phyloP scores from a whole-genome alignment of 2,329 filamentous ascomycete genomes.

The Emericellopsis cladophorae region DNA sequence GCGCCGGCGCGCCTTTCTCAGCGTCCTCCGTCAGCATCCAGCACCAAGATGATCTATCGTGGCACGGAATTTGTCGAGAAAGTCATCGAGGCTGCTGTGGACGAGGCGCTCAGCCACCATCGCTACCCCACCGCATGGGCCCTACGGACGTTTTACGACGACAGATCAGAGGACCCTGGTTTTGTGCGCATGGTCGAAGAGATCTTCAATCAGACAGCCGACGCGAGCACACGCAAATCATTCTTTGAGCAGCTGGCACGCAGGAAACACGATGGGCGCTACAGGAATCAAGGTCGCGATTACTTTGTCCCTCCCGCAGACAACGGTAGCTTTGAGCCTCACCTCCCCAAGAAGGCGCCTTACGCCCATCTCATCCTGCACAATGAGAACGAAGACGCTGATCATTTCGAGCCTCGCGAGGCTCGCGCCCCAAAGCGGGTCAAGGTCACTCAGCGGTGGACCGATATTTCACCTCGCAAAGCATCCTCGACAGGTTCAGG shows the following conservation, averaged over 20 bases:
- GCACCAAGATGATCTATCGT: conserved; percentile 15
- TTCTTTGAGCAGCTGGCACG: conserved; percentile 37
- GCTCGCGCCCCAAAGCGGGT: conserved; percentile 21
- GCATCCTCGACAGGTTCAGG: not conserved
- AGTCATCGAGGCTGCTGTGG: conserved; percentile 44
- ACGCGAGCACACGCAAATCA: conserved; percentile 32
- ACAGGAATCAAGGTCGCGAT: conserved; percentile 34
- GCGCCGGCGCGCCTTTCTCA: not conserved
- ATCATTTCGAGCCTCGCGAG: conserved; percentile 3
- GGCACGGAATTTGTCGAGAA: conserved; percentile 29
- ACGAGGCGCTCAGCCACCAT: conserved; percentile 41
- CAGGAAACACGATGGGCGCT: conserved; percentile 45
- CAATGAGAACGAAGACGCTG: not conserved
- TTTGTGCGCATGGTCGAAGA: conserved; percentile 46
- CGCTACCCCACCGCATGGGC: conserved; percentile 52
- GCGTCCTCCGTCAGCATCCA: conserved; percentile 5
- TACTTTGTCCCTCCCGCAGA: conserved; percentile 40
- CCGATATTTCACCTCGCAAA: not conserved
- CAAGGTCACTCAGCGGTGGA: conserved; percentile 12
- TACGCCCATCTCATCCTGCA: conserved; percentile 30
- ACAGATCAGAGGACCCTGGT: conserved; percentile 33
- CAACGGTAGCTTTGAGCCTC: conserved; percentile 26
- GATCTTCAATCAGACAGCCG: conserved; percentile 45
- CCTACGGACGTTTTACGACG: conserved; percentile 46
- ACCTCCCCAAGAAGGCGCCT: conserved; percentile 33